phyloP scores from a whole-genome alignment of 495 filamentous ascomycete species.

The Hyaloscypha bicolor region DNA sequence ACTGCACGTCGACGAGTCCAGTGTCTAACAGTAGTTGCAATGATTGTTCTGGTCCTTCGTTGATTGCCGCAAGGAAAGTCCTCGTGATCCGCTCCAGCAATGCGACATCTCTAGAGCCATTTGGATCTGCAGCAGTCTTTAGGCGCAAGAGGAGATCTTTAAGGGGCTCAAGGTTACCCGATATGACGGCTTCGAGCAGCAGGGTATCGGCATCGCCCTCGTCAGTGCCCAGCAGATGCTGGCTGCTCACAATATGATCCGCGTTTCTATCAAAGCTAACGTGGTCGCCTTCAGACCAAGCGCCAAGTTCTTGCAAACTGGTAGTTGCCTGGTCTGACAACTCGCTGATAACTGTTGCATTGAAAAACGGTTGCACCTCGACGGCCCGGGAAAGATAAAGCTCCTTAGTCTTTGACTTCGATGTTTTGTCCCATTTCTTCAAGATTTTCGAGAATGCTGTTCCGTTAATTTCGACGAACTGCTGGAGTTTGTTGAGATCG shows the following conservation, averaged over 20 bases:
- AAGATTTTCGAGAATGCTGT: conserved; percentile 97
- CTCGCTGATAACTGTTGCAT: conserved; percentile 92
- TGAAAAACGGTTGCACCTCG: conserved; percentile 98
- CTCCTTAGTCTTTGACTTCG: conserved; percentile 98
- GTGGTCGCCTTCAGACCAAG: conserved; percentile 95
- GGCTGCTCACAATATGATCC: conserved; percentile 65
- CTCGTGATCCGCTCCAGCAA: conserved; percentile 75
- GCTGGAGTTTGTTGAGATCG: conserved; percentile 94
- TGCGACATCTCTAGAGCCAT: conserved; percentile 41
- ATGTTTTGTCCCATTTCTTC: conserved; percentile 99
- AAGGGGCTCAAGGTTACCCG: conserved; percentile 65
- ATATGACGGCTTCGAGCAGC: conserved; percentile 81
- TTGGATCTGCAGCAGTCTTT: conserved; percentile 43
- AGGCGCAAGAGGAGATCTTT: conserved; percentile 53
- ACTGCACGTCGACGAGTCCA: conserved; percentile 79
- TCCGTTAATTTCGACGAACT: conserved; percentile 97
- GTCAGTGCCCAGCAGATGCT: conserved; percentile 66
- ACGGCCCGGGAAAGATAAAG: conserved; percentile 93
- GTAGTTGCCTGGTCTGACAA: conserved; percentile 95
- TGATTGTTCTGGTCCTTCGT: conserved; percentile 78
- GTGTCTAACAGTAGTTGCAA: conserved; percentile 77
- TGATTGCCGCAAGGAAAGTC: conserved; percentile 85
- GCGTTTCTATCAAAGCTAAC: conserved; percentile 72
- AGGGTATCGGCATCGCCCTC: conserved; percentile 87
- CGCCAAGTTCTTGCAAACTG: conserved; percentile 86